phyloP scores from a whole-genome alignment of 1,139 yeast genomes.

The Geotrichum histeridarum region DNA sequence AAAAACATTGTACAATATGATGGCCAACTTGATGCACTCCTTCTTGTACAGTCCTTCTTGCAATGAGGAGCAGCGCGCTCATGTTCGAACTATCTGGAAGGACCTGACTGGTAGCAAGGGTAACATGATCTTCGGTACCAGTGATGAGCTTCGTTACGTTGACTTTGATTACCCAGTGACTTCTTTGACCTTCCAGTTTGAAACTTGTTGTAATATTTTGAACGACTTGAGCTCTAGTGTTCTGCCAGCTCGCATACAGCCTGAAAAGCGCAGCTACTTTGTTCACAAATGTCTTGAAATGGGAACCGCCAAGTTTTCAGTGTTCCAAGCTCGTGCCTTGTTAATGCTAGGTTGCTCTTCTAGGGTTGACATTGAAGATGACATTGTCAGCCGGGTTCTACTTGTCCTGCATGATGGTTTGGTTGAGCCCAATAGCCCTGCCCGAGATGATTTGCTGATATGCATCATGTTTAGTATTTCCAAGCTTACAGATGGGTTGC shows the following conservation, averaged over 20 bases:
- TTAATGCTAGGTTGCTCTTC: slow-evolving; percentile 68
- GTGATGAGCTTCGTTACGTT: slow-evolving; percentile 52
- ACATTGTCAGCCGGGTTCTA: slow-evolving; percentile 49
- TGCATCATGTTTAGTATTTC: slow-evolving; percentile 44
- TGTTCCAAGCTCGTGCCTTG: slow-evolving; percentile 67
- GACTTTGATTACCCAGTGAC: slow-evolving; percentile 45
- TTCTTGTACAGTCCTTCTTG: slow-evolving; percentile 37
- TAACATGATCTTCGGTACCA: slow-evolving; percentile 69
- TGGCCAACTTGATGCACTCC: slow-evolving; percentile 69
- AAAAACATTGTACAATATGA: slow-evolving; percentile 56
- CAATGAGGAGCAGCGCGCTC: slow-evolving; percentile 8
- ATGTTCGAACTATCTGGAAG: slow-evolving; percentile 42
- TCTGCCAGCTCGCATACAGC: slow-evolving; percentile 39
- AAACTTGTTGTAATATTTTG: slow-evolving; percentile 59
- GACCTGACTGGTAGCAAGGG: slow-evolving; percentile 69
- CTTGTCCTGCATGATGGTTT: slow-evolving; percentile 33
- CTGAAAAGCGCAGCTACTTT: slow-evolving; percentile 49
- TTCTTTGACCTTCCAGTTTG: slow-evolving; percentile 54
- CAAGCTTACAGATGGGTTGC: slow-evolving; percentile 59
- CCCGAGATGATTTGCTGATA: slow-evolving; percentile 34
- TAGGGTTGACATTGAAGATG: slow-evolving; percentile 58
- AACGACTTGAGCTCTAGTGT: slow-evolving; percentile 50
- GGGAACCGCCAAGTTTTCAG: slow-evolving; percentile 53
- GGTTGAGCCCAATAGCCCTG: slow-evolving; percentile 35
- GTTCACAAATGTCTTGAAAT: slow-evolving; percentile 67